A percentile compares a stretch with the other conserved stretches of the same genome.
These are phyloP conservation scores for Catenaria anguillulae DNA, from an alignment of 371 early-diverging fungal species.

Conservation along the genomic window DNA sequence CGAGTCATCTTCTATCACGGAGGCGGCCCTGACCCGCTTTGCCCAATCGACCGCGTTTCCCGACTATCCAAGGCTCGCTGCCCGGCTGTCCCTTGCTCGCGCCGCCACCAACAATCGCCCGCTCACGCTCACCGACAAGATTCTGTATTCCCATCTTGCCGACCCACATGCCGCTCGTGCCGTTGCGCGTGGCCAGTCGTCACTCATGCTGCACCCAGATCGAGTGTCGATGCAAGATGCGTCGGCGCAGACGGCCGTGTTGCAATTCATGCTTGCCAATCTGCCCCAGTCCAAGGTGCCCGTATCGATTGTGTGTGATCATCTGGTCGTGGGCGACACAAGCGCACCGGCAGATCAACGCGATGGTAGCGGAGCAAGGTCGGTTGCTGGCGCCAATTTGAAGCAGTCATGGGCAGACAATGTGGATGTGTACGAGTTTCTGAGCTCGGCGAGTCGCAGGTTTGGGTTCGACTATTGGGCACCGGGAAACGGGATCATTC, in stretches of 20 bases:
- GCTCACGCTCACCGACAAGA: conserved; percentile 84
- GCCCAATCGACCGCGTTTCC: no score
- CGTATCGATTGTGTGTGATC: conserved; percentile 82
- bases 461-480: conserved; percentile 83
- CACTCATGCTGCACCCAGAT: conserved; percentile 50
- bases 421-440: conserved; percentile 74
- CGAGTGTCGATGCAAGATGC: conserved; percentile 72
- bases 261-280: conserved; percentile 84
- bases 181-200: conserved; percentile 51
- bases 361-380: no score
- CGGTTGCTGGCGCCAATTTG: conserved; percentile 54
- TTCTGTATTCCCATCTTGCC: conserved; percentile 81
- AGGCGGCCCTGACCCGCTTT: no score
- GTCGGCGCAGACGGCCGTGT: conserved; percentile 64
- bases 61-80: no score
- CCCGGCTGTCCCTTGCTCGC: no score
- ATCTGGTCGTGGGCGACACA: conserved; percentile 65
- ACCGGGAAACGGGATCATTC: conserved; percentile 76
- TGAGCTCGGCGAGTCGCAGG: conserved; percentile 56
- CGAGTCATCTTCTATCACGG: no score
- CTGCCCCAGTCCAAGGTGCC: conserved; percentile 75
- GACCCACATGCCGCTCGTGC: conserved; percentile 53
- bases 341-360: no score
- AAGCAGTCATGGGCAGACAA: conserved; percentile 45
- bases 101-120: conserved; percentile 16